These are phyloP conservation scores for Stropharia rugosoannulata DNA, from an alignment of 768 basidiomycete genomes.

Conservation along the genomic window DNA sequence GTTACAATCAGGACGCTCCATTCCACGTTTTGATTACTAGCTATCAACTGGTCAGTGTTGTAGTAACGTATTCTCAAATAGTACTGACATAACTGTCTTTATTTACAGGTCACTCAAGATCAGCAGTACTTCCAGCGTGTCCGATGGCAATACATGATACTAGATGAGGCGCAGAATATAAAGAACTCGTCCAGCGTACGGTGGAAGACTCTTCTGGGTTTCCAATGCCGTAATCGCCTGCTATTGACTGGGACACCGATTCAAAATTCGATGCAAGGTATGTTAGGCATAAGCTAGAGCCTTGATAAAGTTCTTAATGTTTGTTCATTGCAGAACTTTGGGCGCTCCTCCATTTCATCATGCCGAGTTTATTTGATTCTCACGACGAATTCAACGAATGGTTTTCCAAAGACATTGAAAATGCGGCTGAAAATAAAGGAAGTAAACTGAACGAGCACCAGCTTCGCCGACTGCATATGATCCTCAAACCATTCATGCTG, in stretches of 20 bases:
- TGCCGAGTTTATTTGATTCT: conserved; percentile 98
- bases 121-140: conserved; percentile 97
- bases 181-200: conserved; percentile 95
- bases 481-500: conserved; percentile 98
- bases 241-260: conserved; percentile 97
- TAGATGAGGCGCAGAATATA: conserved; percentile 99
- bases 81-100: not conserved
- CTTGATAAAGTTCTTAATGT: not conserved
- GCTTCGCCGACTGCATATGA: conserved; percentile 94
- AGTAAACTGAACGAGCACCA: conserved; percentile 94
- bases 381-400: conserved; percentile 99
- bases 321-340: conserved; percentile 70
- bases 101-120: conserved; percentile 81
- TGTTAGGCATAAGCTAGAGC: conserved; percentile 14
- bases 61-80: not conserved
- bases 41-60: conserved; percentile 81
- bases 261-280: conserved; percentile 99
- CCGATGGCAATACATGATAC: conserved; percentile 99
- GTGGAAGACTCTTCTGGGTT: conserved; percentile 96
- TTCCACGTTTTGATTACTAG: conserved; percentile 97
- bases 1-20: conserved; percentile 91
- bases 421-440: conserved; percentile 87
- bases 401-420: conserved; percentile 99
- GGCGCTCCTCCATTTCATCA: conserved; percentile 99
- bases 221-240: conserved; percentile 93